Evolutionary conservation across 23 red algal species (phyloP), one percentile per base, ranked within the genome.

Genomic region (Gracilaria domingensis): DNA sequence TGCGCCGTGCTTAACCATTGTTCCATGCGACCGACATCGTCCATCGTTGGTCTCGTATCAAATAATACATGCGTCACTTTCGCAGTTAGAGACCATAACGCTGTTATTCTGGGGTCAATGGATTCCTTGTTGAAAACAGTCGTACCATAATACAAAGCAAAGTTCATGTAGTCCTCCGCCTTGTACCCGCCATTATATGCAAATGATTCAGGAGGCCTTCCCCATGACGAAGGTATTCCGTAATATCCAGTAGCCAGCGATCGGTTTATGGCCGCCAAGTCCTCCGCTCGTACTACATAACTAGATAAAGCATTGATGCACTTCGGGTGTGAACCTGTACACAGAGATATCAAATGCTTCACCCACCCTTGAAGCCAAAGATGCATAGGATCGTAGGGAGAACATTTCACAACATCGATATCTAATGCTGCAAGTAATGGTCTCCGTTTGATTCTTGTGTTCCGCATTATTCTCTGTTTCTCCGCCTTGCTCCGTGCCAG

Each of bases 321-420:
- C 23, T 80, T 58, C 16, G 76, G 76, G 39, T 80, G 42, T 7
- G 30, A n/a, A 11, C 76, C 76, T 35, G 76, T 58, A 4, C 49
- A 80, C 4, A 80, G 21, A 8, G 54, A 3, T 23, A 56, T 80
- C 16, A 80, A 37, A 20, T 80, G 76, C 48, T 57, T 80, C 6
- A 80, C 45, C 76, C 76, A 80, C n/a, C 76, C 47, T 14, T 25
- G 32, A 25, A 80, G 21, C 76, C 47, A 60, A 29, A 80, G 48
- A 56, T 80, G 76, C 76, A 80, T 80, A 1, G 76, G 76, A 60
- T 80, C 48, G 47, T 80, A 80, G 0, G 76, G 76, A 4, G 54
- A 35, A 55, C 24, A 24, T 60, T 56, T 55, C 7, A 80, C 76
- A 57, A 80, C 24, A 24, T 80, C 76, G 12, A 80, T 4, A 24